These are phyloP conservation scores for Tephrocybe sp. DNA, from an alignment of 768 basidiomycete species.

Conservation along the genomic window DNA sequence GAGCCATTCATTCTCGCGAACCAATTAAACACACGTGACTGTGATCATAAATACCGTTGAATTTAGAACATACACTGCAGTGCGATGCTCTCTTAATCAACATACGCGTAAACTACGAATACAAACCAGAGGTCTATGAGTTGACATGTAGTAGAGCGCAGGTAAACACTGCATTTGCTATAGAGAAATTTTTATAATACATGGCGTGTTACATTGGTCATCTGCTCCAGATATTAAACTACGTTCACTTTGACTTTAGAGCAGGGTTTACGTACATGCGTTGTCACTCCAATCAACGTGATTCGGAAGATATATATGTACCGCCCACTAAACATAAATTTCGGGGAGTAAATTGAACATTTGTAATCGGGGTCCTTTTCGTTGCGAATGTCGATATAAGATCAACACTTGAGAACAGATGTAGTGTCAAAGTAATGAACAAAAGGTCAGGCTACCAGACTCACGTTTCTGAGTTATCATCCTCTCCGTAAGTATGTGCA, in stretches of 20 bases:
- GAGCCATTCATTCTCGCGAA: slow-evolving; percentile 7
- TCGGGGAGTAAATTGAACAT: slow-evolving; percentile 91
- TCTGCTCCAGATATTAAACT: background rate
- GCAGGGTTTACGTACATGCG: background rate
- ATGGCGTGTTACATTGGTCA: too few species aligned
- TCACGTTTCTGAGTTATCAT: slow-evolving; percentile 70
- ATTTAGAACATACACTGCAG: too few species aligned
- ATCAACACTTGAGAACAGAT: slow-evolving; percentile 56
- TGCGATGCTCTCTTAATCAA: too few species aligned
- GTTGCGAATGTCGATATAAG: slow-evolving; percentile 90
- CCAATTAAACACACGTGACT: slow-evolving; percentile 18
- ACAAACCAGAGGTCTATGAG: too few species aligned
- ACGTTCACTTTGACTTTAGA: background rate
- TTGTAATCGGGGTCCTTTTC: slow-evolving; percentile 90
- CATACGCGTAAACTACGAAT: too few species aligned
- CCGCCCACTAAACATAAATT: slow-evolving; percentile 93
- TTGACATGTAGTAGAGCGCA: too few species aligned
- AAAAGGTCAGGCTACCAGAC: slow-evolving; percentile 35
- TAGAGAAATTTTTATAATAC: too few species aligned
- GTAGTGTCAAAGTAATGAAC: slow-evolving; percentile 8
- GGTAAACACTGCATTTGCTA: too few species aligned
- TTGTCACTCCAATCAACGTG: slow-evolving; percentile 29
- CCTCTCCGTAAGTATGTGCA: slow-evolving; percentile 41
- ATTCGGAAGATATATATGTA: slow-evolving; percentile 59
- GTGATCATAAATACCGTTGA: too few species aligned